Evolutionary conservation across 2,329 filamentous ascomycete species (phyloP), one percentile per base, ranked within the genome.

Genomic region (Monosporascus sp.): DNA sequence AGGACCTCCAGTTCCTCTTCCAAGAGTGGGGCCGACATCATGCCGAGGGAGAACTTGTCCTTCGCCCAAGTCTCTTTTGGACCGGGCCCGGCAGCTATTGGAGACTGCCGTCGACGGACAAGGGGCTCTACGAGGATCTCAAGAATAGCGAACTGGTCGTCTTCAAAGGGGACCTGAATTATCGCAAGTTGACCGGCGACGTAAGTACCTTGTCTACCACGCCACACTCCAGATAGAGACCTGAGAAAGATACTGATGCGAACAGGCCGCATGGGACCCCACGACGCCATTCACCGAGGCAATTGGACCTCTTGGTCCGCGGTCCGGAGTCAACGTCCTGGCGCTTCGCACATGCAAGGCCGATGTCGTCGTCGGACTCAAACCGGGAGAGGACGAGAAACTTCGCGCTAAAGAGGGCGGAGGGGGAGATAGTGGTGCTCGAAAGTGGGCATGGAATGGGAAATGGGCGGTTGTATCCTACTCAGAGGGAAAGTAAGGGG

Each of bases 151-250:
- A 96, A 69, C 77, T 99, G 19, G 90, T 96, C 14, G 85, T 99
- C 52, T 97, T 97, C 78, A 99, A 99, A 77, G 94, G 94, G 3
- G 94, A 99, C 68, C 70, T 99, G 62, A 99, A 99, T 74, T 99
- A 97, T 72, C 81, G 94, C 56, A 99, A 99, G 72, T 72, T 99
- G 60, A 91, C 88, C 31, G 88, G 84, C 48, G 94, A 99, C 77
- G 91, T 93, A 74, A 76, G 87, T 76, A 26, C 34, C 41, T 2
- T 36, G 26, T n/a, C 31, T 11, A 34, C 5, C 27, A 20, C 37
- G 27, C 38, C 7, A n/a, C 19, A 17, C 19, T 5, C 5, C 11
- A 48, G 24, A 20, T 8, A 40, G 38, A 20, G 38, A 34, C 19
- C 16, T 43, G 51, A 14, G 31, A 34, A 11, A 31, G 27, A 31